A percentile compares a stretch with the other conserved stretches of the same genome.
These are phyloP conservation scores for Acaromyces ingoldii DNA, from an alignment of 1,284 basidiomycete genomes.

Conservation along the genomic window DNA sequence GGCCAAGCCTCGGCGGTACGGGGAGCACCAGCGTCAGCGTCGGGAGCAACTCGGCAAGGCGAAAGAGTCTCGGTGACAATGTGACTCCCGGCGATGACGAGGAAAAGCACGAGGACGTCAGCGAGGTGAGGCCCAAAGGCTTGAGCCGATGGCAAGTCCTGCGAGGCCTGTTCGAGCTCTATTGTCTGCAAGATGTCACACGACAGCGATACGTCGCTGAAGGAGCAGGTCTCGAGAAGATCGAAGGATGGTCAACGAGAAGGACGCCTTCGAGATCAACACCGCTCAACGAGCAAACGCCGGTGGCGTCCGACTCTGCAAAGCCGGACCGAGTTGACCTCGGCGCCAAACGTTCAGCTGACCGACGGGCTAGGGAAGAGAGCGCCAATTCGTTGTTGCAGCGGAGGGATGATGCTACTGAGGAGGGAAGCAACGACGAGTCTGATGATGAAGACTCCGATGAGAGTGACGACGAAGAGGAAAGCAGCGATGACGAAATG, in stretches of 20 bases:
- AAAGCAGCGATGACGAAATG: conserved; percentile 39
- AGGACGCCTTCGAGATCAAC: too few relatives aligned
- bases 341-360: conserved; percentile 21
- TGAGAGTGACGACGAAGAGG: conserved; percentile 14
- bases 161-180: conserved; percentile 41
- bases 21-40: conserved; percentile 7
- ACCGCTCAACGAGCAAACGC: neutral
- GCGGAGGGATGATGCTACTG: neutral
- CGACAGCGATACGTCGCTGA: conserved; percentile 35
- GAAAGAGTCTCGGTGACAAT: too few relatives aligned
- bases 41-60: too few relatives aligned
- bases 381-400: neutral
- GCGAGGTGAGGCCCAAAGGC: conserved; percentile 22
- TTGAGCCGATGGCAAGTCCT: conserved; percentile 39
- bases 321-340: conserved; percentile 20
- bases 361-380: conserved; percentile 16
- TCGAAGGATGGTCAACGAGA: conserved; percentile 24
- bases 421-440: neutral
- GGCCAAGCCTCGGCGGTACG: conserved; percentile 15
- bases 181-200: conserved; percentile 43
- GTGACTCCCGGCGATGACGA: too few relatives aligned
- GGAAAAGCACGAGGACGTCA: conserved; percentile 15
- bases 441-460: conserved; percentile 6
- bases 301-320: neutral
- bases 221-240: conserved; percentile 34